These are phyloP conservation scores for Rhizopogon vesiculosus DNA, from an alignment of 768 basidiomycete species.

Conservation along the genomic window DNA sequence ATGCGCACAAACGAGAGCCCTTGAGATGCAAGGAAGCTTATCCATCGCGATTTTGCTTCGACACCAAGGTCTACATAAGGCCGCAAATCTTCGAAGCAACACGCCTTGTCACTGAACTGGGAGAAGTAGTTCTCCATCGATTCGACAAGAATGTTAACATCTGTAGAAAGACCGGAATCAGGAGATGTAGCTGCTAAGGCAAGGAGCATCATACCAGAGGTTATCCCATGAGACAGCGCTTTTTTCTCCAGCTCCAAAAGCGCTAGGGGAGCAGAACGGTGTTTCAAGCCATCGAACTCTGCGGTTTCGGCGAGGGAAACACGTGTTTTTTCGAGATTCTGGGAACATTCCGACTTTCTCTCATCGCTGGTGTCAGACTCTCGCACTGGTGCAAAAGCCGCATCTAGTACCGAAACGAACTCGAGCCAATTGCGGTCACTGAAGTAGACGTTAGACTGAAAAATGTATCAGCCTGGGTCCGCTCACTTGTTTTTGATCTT, in stretches of 20 bases:
- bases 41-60: slow-evolving; percentile 47
- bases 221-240: slow-evolving; percentile 40
- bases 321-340: slow-evolving; percentile 38
- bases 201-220: slow-evolving; percentile 36
- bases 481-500: slow-evolving; percentile 55
- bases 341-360: slow-evolving; percentile 32
- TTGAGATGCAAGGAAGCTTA: slow-evolving; percentile 44
- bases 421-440: slow-evolving; percentile 87
- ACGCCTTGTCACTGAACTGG: slow-evolving; percentile 72
- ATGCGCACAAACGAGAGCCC: slow-evolving; percentile 45
- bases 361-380: slow-evolving; percentile 27
- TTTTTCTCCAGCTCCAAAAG: slow-evolving; percentile 74
- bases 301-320: slow-evolving; percentile 53
- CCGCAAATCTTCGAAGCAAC: slow-evolving; percentile 83
- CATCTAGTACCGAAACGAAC: slow-evolving; percentile 70
- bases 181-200: not conserved
- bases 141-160: slow-evolving; percentile 35
- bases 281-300: slow-evolving; percentile 61
- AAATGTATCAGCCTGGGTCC: slow-evolving; percentile 7
- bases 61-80: slow-evolving; percentile 55
- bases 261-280: slow-evolving; percentile 71
- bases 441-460: slow-evolving; percentile 16
- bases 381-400: slow-evolving; percentile 45
- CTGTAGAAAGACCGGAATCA: slow-evolving; percentile 26
- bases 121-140: slow-evolving; percentile 67